Evolutionary conservation across 805 yeast genomes (phyloP), one percentile per base, ranked within the genome.

Genomic region (Schwanniomyces yamadae): DNA sequence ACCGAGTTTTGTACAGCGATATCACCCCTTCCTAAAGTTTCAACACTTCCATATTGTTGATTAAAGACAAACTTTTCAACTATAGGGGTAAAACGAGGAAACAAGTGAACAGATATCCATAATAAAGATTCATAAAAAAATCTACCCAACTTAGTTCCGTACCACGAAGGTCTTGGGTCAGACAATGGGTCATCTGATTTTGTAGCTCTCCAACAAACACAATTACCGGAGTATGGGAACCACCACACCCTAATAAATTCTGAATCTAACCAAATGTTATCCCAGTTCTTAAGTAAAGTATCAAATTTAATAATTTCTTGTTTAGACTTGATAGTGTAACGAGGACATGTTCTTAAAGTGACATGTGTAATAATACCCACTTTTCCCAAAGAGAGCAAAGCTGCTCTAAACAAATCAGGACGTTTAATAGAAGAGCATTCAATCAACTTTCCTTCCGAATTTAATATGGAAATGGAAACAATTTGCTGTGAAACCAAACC

Each of bases 241-340:
- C 98, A 93, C 97, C 98, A 91, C 33, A 89, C 78, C 45, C 98
- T 78, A 30, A 89, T 83, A 54, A 80, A 91, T 63, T 91, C 99
- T n/a, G 88, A 75, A 31, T 87, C 80, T 3, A 85, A 77, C 95
- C 97, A 91, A 29, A 91, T 61, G 10, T 71, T 69, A 46, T 84
- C 87, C 88, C 95, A 88, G 41, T 78, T 69, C 10, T 69, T 64
- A 48, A 91, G 61, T 16, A 91, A 63, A 5, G 87, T 77, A 16
- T 83, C 84, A 52, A 91, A 88, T 18, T 78, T 67, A 49, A 91
- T 80, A 23, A 89, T 82, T 60, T 88, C 95, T 55, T 87, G 93
- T 32, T 77, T 71, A 6, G 95, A 82, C 57, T 78, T 82, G 44
- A 91, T 74, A 39, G 86, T 85, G 61, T 85, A 91, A 14, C 79